Evolutionary conservation across 148 eudicot genomes (phyloP).

Genomic region (Beta vulgaris): DNA sequence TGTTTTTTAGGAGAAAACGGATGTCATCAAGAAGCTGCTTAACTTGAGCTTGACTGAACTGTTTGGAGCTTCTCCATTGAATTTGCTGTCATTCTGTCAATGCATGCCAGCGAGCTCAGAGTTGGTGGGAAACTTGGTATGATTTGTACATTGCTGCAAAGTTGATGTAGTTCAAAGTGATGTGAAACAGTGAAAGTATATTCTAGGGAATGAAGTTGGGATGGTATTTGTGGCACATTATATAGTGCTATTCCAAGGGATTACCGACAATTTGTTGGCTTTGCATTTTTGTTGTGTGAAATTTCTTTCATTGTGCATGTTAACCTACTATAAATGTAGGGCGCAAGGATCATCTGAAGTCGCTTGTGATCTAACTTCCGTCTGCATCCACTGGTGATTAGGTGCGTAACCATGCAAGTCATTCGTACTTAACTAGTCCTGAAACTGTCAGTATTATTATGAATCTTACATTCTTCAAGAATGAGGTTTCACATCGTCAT

Average conservation of each 20-base stretch:
- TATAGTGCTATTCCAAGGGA: too few relatives aligned
- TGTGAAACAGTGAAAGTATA: neutral
- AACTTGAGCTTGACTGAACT: neutral
- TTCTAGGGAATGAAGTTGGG: neutral
- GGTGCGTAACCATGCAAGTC: too few relatives aligned
- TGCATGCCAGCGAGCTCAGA: neutral
- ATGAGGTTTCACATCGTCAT: too few relatives aligned
- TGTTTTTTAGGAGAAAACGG: constrained; percentile 11
- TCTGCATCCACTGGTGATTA: too few relatives aligned
- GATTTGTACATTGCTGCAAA: neutral
- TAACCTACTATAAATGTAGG: too few relatives aligned
- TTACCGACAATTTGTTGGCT: neutral
- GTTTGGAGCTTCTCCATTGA: neutral
- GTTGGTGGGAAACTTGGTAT: neutral
- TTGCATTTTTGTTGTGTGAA: neutral
- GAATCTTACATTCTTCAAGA: too few relatives aligned
- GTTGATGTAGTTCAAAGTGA: neutral
- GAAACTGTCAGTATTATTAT: too few relatives aligned
- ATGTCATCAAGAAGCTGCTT: constrained; percentile 3
- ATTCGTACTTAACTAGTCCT: too few relatives aligned
- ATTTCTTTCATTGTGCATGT: neutral
- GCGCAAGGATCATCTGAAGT: too few relatives aligned
- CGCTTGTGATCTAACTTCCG: too few relatives aligned
- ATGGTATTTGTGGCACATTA: neutral
- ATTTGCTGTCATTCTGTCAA: too few relatives aligned